Evolutionary conservation across 2,329 filamentous ascomycete species (phyloP).

Genomic region (Calonectria henricotiae): DNA sequence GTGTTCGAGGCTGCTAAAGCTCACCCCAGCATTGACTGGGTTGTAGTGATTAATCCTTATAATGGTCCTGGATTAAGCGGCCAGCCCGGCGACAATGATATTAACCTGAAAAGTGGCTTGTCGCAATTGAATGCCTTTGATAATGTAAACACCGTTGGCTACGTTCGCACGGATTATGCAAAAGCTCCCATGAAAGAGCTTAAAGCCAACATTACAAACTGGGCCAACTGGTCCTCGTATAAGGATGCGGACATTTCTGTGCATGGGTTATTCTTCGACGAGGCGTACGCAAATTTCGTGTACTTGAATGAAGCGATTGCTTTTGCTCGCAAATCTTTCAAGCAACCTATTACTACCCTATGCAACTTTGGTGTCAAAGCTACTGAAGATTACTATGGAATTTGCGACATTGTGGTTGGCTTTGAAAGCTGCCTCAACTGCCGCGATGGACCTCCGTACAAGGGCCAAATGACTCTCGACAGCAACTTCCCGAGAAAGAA

Average conservation of each 20-base stretch:
- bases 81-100: slow-evolving; percentile 45
- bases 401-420: slow-evolving; percentile 50
- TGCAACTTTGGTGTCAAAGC: slow-evolving; percentile 49
- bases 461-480: slow-evolving; percentile 38
- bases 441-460: slow-evolving; percentile 38
- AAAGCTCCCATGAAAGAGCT: slow-evolving; percentile 42
- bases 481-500: slow-evolving; percentile 39
- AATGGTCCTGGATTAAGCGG: slow-evolving; percentile 46
- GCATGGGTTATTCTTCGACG: slow-evolving; percentile 50
- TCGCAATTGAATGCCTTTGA: slow-evolving; percentile 44
- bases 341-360: slow-evolving; percentile 36
- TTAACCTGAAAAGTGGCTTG: slow-evolving; percentile 46
- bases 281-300: slow-evolving; percentile 34
- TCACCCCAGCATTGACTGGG: slow-evolving; percentile 38
- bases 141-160: slow-evolving; percentile 49
- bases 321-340: slow-evolving; percentile 34
- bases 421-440: slow-evolving; percentile 52
- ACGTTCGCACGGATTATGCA: slow-evolving; percentile 47
- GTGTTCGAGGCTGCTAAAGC: slow-evolving; percentile 38
- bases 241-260: slow-evolving; percentile 37
- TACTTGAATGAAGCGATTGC: slow-evolving; percentile 45
- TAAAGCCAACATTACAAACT: slow-evolving; percentile 46
- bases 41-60: slow-evolving; percentile 44
- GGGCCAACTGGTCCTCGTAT: slow-evolving; percentile 43
- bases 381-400: slow-evolving; percentile 40